Evolutionary conservation across 257 asterid species (phyloP).

Genomic region (Gynochthodes officinalis): DNA sequence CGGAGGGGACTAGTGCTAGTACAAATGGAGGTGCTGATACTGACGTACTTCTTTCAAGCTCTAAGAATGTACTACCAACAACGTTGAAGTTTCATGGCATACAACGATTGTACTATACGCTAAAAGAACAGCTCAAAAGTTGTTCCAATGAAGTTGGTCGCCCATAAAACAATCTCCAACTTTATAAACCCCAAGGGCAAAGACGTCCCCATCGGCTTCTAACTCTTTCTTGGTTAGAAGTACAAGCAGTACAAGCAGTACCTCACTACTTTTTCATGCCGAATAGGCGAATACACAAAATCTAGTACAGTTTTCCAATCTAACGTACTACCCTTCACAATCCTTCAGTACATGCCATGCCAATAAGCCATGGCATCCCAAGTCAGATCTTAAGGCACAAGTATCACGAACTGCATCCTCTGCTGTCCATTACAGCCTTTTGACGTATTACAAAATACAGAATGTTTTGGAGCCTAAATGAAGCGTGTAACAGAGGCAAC

Average conservation of each 20-base stretch:
- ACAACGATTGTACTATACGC: slow-evolving; percentile 3
- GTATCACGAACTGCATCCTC: too few relatives aligned
- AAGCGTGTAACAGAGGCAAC: too few relatives aligned
- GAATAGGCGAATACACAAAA: background rate
- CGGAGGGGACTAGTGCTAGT: slow-evolving; percentile 21
- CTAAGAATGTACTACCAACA: slow-evolving; percentile 8
- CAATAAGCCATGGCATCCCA: too few relatives aligned
- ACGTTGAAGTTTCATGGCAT: background rate
- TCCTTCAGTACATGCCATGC: too few relatives aligned
- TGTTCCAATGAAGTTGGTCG: slow-evolving; percentile 4
- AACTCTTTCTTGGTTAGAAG: too few relatives aligned
- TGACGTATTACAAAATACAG: too few relatives aligned
- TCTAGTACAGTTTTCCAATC: background rate
- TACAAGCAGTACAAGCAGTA: too few relatives aligned
- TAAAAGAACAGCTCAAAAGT: background rate
- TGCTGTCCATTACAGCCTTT: too few relatives aligned
- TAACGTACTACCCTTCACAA: background rate
- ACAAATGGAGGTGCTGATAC: slow-evolving; percentile 3
- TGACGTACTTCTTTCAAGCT: slow-evolving; percentile 1
- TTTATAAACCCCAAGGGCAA: background rate
- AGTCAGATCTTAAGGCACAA: too few relatives aligned
- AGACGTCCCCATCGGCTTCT: too few relatives aligned
- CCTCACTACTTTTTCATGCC: background rate
- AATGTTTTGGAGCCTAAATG: too few relatives aligned
- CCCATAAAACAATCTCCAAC: background rate